A percentile compares a stretch with the other conserved stretches of the same genome.
These are phyloP conservation scores for Lentinula lateritia DNA, from an alignment of 768 basidiomycete genomes.

Conservation along the genomic window DNA sequence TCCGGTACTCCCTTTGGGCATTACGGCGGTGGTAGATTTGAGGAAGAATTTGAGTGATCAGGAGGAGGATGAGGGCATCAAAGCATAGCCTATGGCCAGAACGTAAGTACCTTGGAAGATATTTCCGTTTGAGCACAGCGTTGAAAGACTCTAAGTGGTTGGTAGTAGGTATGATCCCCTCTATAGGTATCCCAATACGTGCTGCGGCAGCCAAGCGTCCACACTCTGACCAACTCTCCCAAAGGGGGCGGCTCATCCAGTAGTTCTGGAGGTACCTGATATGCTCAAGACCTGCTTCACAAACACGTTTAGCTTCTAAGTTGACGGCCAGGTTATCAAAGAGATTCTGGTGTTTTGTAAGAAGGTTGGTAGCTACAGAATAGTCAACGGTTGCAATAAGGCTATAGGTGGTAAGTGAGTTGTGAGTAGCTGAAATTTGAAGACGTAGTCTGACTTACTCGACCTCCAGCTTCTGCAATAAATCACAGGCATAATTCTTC, in stretches of 20 bases:
- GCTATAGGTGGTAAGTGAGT: background rate
- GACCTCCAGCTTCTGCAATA: background rate
- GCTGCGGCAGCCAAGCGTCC: slow-evolving; percentile 21
- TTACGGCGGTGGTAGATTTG: background rate
- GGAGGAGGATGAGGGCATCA: slow-evolving; percentile 17
- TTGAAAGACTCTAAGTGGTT: slow-evolving; percentile 23
- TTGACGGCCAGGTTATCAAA: background rate
- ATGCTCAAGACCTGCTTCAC: slow-evolving; percentile 11
- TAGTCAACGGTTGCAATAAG: background rate
- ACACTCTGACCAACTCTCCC: slow-evolving; percentile 26
- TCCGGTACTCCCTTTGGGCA: background rate
- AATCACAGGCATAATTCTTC: background rate
- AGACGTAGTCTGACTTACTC: background rate
- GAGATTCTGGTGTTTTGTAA: too few species aligned
- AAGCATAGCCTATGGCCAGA: slow-evolving; percentile 19
- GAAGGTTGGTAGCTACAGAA: too few species aligned
- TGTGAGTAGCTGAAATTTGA: slow-evolving; percentile 16
- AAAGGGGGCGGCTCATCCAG: slow-evolving; percentile 23
- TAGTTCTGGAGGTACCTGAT: slow-evolving; percentile 17
- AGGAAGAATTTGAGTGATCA: slow-evolving; percentile 9
- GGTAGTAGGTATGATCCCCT: slow-evolving; percentile 11
- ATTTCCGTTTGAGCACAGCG: slow-evolving; percentile 18
- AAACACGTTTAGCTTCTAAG: background rate
- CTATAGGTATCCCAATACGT: slow-evolving; percentile 6
- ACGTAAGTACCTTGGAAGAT: slow-evolving; percentile 18